Evolutionary conservation across 495 filamentous ascomycete genomes (phyloP), one percentile per base, ranked within the genome.

Genomic region (Lasiosphaeris hirsuta): DNA sequence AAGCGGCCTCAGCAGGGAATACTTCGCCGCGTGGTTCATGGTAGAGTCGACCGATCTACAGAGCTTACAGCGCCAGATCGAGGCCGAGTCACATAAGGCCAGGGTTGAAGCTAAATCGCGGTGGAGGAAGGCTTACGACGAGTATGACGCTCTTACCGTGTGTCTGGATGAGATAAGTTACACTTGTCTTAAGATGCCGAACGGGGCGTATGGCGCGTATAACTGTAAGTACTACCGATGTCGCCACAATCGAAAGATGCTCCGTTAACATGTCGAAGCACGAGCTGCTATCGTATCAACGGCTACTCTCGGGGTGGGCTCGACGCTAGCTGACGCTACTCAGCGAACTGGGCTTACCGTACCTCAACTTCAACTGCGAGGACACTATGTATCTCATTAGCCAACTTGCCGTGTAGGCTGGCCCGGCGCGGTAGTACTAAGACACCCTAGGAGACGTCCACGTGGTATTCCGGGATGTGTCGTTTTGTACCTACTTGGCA

Each of bases 351-450:
- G 43, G 43, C 13, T 46, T n/a, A 14, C 11, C 18, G 13, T 3
- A 46, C 43, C 43, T 46, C 43, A 46, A 46, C 43, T 19, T 46
- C 10, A 19, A 19, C 13, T 15, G 43, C 17, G 43, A 46, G 17
- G 43, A 46, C 11, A 46, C 43, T n/a, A 19, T 19, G 13, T n/a
- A 19, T 14, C 43, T 46, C 43, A 46, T 46, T 4, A 10, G 43
- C 43, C 43, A 46, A n/a, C 43, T 46, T 4, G 43, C 17, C 43
- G 10, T 46, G 43, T n/a, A 46, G 43, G 43, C 43, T 17, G 43
- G 43, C 13, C 43, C 43, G 13, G 17, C 11, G 43, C 43, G 18
- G 43, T 3, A 46, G 43, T n/a, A 19, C 13, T n/a, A 30, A 17
- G 9, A 13, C 13, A 15, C 13, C 17, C 18, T 14, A 17, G 17